phyloP scores from a whole-genome alignment of 805 yeast species.

The Metschnikowia lunata region DNA sequence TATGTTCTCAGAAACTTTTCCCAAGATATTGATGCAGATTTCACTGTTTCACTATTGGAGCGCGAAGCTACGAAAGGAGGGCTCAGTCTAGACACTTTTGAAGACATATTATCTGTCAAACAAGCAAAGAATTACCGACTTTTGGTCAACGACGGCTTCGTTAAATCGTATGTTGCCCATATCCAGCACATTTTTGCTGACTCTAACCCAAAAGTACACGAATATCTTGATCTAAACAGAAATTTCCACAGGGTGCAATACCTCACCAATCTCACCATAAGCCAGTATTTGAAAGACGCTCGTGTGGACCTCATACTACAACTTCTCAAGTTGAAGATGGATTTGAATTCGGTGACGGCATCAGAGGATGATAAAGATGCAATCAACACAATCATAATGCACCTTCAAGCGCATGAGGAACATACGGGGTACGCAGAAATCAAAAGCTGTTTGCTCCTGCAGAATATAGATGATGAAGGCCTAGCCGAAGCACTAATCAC shows the following conservation, averaged over 20 bases:
- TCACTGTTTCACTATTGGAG: conserved; percentile 16
- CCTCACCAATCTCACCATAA: neutral
- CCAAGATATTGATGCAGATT: conserved; percentile 8
- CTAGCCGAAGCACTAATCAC: conserved; percentile 19
- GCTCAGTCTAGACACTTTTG: conserved; percentile 15
- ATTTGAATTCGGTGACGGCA: conserved; percentile 17
- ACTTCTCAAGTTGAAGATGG: conserved; percentile 21
- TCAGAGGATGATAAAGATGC: conserved; percentile 7
- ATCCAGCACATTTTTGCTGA: conserved; percentile 27
- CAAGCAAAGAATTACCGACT: neutral
- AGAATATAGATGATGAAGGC: conserved; percentile 23
- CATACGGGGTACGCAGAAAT: conserved; percentile 2
- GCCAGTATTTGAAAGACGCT: conserved; percentile 1
- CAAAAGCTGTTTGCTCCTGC: conserved; percentile 15
- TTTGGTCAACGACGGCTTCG: conserved; percentile 22
- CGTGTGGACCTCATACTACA: conserved; percentile 9
- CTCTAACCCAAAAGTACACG: conserved; percentile 31
- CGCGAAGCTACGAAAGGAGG: conserved; percentile 7
- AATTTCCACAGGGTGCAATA: conserved; percentile 18
- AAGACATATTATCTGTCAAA: conserved; percentile 8
- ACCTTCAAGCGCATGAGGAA: conserved; percentile 6
- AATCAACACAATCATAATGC: conserved; percentile 8
- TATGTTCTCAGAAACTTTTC: conserved; percentile 10
- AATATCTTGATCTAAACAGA: conserved; percentile 28
- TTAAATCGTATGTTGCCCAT: conserved; percentile 19